Percentiles rank a stretch among this genome's conserved stretches.
Conservation (phyloP, 2,329 filamentous ascomycete species). For the Rutstroemia sp. region DNA sequence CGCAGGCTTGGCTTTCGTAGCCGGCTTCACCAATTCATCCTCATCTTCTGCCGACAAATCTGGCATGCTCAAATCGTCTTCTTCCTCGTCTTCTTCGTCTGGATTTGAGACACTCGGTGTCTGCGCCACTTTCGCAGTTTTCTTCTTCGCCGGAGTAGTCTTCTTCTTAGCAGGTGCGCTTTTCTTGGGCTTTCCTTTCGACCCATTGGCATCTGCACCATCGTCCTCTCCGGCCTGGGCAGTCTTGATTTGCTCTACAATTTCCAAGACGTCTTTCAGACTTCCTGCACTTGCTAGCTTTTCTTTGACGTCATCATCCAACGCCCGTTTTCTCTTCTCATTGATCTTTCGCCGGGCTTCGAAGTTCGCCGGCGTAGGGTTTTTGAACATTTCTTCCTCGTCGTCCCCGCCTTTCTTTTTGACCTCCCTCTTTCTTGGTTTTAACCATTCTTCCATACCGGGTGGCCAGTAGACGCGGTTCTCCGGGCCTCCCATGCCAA, state of each 20-base stretch:
- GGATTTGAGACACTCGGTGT: neutral
- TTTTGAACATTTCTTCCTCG: constrained; percentile 28
- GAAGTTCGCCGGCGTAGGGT: constrained; percentile 26
- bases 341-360: constrained; percentile 20
- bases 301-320: constrained; percentile 17
- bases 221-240: neutral
- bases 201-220: too few relatives aligned
- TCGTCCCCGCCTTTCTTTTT: constrained; percentile 38
- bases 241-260: constrained; percentile 20
- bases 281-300: constrained; percentile 16
- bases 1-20: constrained; percentile 6
- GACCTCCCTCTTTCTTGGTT: constrained; percentile 66
- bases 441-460: constrained; percentile 85
- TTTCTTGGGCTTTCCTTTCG: constrained; percentile 12
- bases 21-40: constrained; percentile 2
- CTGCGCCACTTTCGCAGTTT: neutral
- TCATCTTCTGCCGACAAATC: constrained; percentile 33
- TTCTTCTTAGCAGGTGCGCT: constrained; percentile 17
- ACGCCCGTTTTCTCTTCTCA: constrained; percentile 15
- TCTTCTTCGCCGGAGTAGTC: constrained; percentile 25
- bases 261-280: constrained; percentile 23
- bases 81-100: constrained; percentile 21
- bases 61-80: constrained; percentile 31
- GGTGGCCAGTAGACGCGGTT: constrained; percentile 84
- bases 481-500: constrained; percentile 80